These are phyloP conservation scores for Tympanopsis confertula DNA, from an alignment of 2,329 filamentous ascomycete species.

Conservation along the genomic window DNA sequence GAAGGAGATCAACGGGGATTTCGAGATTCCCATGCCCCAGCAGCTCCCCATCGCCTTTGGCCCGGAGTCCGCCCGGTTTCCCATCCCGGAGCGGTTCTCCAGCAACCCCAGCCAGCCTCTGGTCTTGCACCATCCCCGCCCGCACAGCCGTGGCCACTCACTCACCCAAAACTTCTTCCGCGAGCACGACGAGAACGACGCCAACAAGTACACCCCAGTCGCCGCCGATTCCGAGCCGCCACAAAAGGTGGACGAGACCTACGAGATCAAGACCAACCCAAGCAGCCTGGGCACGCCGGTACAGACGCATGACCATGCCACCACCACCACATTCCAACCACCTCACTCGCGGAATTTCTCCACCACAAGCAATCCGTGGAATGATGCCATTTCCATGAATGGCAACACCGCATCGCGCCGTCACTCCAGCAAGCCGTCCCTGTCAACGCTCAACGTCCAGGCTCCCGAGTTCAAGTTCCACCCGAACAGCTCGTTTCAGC, in stretches of 20 bases:
- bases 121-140: conserved; percentile 59
- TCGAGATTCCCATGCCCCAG: conserved; percentile 8
- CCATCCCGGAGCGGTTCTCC: conserved; percentile 36
- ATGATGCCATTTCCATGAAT: conserved; percentile 30
- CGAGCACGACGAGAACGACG: conserved; percentile 33
- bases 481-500: conserved; percentile 36
- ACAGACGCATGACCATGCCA: conserved; percentile 35
- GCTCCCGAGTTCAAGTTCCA: conserved; percentile 82
- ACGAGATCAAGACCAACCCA: conserved; percentile 63
- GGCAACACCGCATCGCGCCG: conserved; percentile 22
- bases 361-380: conserved; percentile 51
- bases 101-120: conserved; percentile 39
- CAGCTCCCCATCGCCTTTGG: conserved; percentile 21
- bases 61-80: conserved; percentile 34
- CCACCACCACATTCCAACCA: conserved; percentile 12
- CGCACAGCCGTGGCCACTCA: conserved; percentile 64
- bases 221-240: conserved; percentile 24
- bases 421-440: conserved; percentile 58
- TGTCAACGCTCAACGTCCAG: conserved; percentile 75
- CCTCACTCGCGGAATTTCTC: conserved; percentile 43
- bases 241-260: conserved; percentile 34
- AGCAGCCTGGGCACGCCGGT: conserved; percentile 59
- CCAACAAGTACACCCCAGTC: conserved; percentile 17
- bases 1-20: conserved; percentile 20
- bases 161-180: conserved; percentile 55